Percentiles rank a stretch among this genome's conserved stretches.
These are phyloP conservation scores for Catharanthus roseus DNA, from an alignment of 257 asterid species.

Conservation along the genomic window DNA sequence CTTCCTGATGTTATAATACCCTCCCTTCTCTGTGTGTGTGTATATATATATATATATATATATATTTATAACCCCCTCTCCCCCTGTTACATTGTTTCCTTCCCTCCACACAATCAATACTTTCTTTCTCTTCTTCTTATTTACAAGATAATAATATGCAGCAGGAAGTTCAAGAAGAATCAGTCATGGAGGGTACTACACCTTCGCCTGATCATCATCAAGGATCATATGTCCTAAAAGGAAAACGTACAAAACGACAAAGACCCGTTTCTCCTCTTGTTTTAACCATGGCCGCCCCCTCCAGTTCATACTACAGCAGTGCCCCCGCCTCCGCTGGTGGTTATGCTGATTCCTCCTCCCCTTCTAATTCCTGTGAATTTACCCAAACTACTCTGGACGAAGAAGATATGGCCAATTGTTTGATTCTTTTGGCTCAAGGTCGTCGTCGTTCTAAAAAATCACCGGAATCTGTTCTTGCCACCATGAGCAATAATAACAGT, in stretches of 20 bases:
- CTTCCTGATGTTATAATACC: too few relatives aligned
- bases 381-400: conserved; percentile 25
- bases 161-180: conserved; percentile 46
- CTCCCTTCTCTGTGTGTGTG: too few relatives aligned
- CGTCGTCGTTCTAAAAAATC: not conserved
- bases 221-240: conserved; percentile 37
- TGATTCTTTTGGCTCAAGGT: conserved; percentile 39
- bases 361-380: conserved; percentile 27
- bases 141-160: conserved; percentile 16
- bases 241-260: conserved; percentile 64
- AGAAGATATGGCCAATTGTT: conserved; percentile 45
- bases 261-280: conserved; percentile 48
- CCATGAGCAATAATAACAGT: too few relatives aligned
- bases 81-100: conserved; percentile 20
- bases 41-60: too few relatives aligned
- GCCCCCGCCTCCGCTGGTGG: not conserved
- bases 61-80: conserved; percentile 14
- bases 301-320: conserved; percentile 35
- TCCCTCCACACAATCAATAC: conserved; percentile 1
- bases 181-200: not conserved
- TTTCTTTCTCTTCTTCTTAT: not conserved
- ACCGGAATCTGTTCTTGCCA: not conserved
- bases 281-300: conserved; percentile 38
- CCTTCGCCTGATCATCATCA: too few relatives aligned
- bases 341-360: conserved; percentile 9